Evolutionary conservation across 2,329 filamentous ascomycete genomes (phyloP), one percentile per base, ranked within the genome.

Genomic region (Metarhizium rileyi): DNA sequence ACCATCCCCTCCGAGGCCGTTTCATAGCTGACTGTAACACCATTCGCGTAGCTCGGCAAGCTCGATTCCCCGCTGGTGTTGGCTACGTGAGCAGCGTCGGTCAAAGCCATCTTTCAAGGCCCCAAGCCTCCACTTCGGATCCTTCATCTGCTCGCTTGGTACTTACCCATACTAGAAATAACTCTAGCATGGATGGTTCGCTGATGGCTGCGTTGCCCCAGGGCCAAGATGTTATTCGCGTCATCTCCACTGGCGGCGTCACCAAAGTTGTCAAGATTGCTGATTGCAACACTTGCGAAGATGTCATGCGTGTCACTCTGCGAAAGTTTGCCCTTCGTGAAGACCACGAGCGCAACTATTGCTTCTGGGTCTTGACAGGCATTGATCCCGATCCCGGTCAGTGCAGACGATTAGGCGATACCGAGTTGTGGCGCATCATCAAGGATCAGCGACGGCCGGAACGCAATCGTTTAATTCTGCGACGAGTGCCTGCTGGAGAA

Each of bases 201-300:
- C 83, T 91, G 55, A 93, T 91, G 78, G 87, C 88, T 56, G 85
- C 86, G 52, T 72, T 96, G 61, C 90, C 90, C 50, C 78, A 84
- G 56, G 87, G 90, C 66, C 89, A 94, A 65, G 86, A 90, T 52
- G 81, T 95, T 53, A 95, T 97, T 55, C 81, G 90, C 55, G 89
- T 96, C 57, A 95, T 97, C 62, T 95, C 87, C 57, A 93, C 90
- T 45, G 88, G 84, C 54, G 93, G 90, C 47, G 83, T 90, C 53
- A 95, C 90, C 44, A 95, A 95, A 62, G 90, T 96, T 23, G 83
- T 98, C 61, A 93, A 93, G 66, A 90, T 97, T 57, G 86, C 89
- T 55, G 87, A 87, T 56, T 96, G 90, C 75, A 90, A 84, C 62
- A 93, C 86, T 5, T 87, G 89, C 53, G 93, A 96, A 61, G 90